Percentiles rank a stretch among this genome's conserved stretches.
These are phyloP conservation scores for Hyaloscypha bicolor DNA, from an alignment of 495 filamentous ascomycete genomes.

Conservation along the genomic window DNA sequence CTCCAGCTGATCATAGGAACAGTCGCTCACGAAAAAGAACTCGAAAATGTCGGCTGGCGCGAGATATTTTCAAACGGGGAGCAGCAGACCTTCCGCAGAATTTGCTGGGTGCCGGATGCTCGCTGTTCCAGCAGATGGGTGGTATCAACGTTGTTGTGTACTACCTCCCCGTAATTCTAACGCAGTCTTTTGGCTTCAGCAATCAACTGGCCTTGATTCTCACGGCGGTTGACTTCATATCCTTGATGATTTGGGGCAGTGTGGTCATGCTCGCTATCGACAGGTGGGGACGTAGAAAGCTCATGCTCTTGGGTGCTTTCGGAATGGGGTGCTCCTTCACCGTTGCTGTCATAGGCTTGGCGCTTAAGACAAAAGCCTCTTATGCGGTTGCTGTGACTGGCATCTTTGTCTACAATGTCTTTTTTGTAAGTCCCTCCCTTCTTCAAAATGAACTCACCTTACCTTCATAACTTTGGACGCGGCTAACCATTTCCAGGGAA, in stretches of 20 bases:
- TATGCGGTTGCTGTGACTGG: background rate
- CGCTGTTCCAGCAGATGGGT: background rate
- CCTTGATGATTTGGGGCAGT: conserved; percentile 29
- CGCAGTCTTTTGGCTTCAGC: conserved; percentile 25
- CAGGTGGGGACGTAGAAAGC: conserved; percentile 30
- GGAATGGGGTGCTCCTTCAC: conserved; percentile 28
- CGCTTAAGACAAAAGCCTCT: too few relatives aligned
- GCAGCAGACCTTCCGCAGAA: too few relatives aligned
- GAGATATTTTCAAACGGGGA: too few relatives aligned
- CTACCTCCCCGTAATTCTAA: background rate
- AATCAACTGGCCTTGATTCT: conserved; percentile 30
- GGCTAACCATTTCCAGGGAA: background rate
- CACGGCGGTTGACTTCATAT: conserved; percentile 8
- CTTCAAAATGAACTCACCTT: too few relatives aligned
- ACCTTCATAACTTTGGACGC: too few relatives aligned
- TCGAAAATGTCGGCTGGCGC: conserved; percentile 30
- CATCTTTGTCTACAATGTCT: background rate
- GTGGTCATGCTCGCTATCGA: conserved; percentile 35
- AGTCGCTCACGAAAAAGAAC: conserved; percentile 58
- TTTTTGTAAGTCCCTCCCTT: background rate
- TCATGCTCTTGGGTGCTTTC: conserved; percentile 33
- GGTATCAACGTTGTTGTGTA: background rate
- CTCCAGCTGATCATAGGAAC: conserved; percentile 63
- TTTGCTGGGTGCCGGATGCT: background rate
- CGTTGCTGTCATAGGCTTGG: background rate